Evolutionary conservation across 768 basidiomycete genomes (phyloP).

Genomic region (Pulveroboletus ravenelii): DNA sequence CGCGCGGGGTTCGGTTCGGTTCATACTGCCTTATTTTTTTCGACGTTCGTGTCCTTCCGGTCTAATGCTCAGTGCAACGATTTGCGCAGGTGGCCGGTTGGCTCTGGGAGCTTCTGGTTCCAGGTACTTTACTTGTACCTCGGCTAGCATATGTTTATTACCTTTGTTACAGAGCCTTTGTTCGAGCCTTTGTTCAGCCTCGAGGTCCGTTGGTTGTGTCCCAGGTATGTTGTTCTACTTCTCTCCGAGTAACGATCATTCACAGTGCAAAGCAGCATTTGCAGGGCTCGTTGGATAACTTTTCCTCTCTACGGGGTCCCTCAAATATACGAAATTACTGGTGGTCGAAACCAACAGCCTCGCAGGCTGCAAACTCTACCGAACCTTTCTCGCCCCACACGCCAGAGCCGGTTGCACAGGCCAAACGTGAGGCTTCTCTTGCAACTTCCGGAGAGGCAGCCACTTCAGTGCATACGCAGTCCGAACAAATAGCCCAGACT

Average conservation of each 20-base stretch:
- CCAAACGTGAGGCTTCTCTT: neutral
- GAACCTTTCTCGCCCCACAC: neutral
- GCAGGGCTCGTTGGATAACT: neutral
- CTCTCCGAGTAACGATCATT: neutral
- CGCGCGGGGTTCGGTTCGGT: slow-evolving; percentile 13
- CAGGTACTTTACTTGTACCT: slow-evolving; percentile 12
- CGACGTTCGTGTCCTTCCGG: neutral
- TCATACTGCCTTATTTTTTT: slow-evolving; percentile 1
- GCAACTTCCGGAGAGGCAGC: neutral
- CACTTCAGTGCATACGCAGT: neutral
- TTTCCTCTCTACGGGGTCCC: slow-evolving; percentile 11
- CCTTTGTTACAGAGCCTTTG: slow-evolving; percentile 13
- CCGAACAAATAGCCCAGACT: neutral
- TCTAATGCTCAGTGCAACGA: slow-evolving; percentile 20
- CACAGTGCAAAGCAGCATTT: slow-evolving; percentile 8
- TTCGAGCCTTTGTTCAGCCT: slow-evolving; percentile 7
- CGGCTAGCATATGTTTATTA: slow-evolving; percentile 7
- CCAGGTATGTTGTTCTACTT: slow-evolving; percentile 16
- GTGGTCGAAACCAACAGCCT: slow-evolving; percentile 27
- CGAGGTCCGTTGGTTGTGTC: slow-evolving; percentile 9
- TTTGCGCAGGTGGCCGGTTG: slow-evolving; percentile 21
- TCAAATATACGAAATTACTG: slow-evolving; percentile 27
- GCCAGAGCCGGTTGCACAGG: slow-evolving; percentile 4
- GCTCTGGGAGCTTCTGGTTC: slow-evolving; percentile 18
- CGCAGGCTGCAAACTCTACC: neutral